Base-by-base conservation (phyloP, 495 filamentous ascomycete genomes). In the Rusavskia elegans region DNA sequence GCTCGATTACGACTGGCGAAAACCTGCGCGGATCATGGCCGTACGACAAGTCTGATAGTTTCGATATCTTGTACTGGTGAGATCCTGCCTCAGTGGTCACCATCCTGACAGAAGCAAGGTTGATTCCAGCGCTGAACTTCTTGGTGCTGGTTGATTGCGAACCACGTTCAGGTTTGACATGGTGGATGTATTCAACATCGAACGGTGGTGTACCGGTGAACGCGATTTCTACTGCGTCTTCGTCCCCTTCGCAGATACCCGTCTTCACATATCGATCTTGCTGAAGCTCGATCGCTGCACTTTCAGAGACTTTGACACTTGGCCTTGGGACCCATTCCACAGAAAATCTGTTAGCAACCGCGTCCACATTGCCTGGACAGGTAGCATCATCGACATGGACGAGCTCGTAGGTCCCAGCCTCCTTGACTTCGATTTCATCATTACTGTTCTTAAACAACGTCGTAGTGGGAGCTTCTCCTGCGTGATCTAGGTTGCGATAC, bases 221-320 rank as follows among this genome's bases (percentile, higher is more conserved):
- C 20, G 74, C 68, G 46, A 97, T 66, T 57, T 95, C 89, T 48
- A 95, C 77, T 25, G 80, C 77, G 60, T 95, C 90, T 55, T 90
- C 83, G 48, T 96, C 90, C 17, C 92, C 90, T 67, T 98, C 87
- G 58, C 92, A 98, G 49, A 98, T 80, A 55, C 84, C 80, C n/a
- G 77, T 73, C 63, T 90, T 85, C 53, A 79, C 61, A 60, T 71
- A 87, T 51, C 68, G 73, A 37, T 67, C 67, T 49, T 63, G 50
- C 65, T 61, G 25, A 57, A 65, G 59, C 60, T 67, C 51, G 13
- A 88, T 68, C 27, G 76, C 67, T 6, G 79, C 70, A 36, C 78
- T 80, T 51, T 83, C 77, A 1, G 81, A 63, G 17, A 92, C 64
- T 23, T 71, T 74, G 35, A 96, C 72, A 48, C 80, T 71, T 7